phyloP scores from a whole-genome alignment of 805 yeast species.

The Vanderwaltozyma yarrowii region DNA sequence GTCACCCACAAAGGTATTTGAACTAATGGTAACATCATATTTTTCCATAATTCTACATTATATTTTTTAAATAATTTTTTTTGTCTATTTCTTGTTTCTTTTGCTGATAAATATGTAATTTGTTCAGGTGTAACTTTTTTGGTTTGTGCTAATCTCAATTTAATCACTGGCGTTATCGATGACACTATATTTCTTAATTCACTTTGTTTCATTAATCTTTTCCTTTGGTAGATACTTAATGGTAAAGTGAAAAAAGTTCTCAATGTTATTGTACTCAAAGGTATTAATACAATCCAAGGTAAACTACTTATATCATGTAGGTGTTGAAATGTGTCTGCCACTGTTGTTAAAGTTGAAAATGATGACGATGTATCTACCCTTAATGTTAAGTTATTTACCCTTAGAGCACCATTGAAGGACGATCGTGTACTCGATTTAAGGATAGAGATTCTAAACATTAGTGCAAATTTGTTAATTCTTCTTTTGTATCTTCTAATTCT shows the following conservation, averaged over 20 bases:
- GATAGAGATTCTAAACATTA: no score
- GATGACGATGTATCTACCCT: background rate
- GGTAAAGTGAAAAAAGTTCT: slow-evolving; percentile 68
- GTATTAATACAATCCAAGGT: slow-evolving; percentile 80
- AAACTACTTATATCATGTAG: slow-evolving; percentile 49
- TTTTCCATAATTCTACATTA: slow-evolving; percentile 73
- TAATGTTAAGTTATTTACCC: no score
- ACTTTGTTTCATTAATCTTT: slow-evolving; percentile 59
- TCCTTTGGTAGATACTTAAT: slow-evolving; percentile 62
- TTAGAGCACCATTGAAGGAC: no score
- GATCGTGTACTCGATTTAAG: no score
- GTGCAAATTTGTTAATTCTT: no score
- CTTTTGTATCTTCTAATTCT: no score
- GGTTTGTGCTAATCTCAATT: slow-evolving; percentile 38
- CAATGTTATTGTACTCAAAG: slow-evolving; percentile 55
- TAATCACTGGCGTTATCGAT: slow-evolving; percentile 67
- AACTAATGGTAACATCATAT: slow-evolving; percentile 59
- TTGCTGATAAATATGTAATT: slow-evolving; percentile 59
- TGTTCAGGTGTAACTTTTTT: slow-evolving; percentile 56
- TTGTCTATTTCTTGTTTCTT: slow-evolving; percentile 71
- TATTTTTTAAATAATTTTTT: slow-evolving; percentile 55
- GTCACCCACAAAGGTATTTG: slow-evolving; percentile 86
- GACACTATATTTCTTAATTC: slow-evolving; percentile 58
- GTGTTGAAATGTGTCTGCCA: slow-evolving; percentile 17
- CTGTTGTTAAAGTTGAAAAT: slow-evolving; percentile 12